phyloP scores from a whole-genome alignment of 2,329 filamentous ascomycete genomes.

The Trichoderma endophyticum region DNA sequence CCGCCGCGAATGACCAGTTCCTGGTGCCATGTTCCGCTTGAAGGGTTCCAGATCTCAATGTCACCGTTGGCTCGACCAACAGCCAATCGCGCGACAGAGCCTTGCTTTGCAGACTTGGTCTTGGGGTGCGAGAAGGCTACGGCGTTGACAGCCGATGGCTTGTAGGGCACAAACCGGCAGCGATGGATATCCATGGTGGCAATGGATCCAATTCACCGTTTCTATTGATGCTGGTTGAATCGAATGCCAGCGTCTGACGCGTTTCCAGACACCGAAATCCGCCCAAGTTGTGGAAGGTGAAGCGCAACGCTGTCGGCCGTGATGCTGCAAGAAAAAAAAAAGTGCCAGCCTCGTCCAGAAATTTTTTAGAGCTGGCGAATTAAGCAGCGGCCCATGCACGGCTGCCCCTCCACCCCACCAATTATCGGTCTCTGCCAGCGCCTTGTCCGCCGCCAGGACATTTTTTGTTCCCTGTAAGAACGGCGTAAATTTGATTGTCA shows the following conservation, averaged over 20 bases:
- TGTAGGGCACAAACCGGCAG: conserved; percentile 91
- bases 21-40: conserved; percentile 79
- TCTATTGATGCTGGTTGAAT: neutral
- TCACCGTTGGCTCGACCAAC: conserved; percentile 92
- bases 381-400: conserved; percentile 36
- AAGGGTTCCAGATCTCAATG: conserved; percentile 96
- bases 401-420: conserved; percentile 32
- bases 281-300: conserved; percentile 19
- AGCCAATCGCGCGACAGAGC: conserved; percentile 68
- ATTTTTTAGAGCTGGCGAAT: conserved; percentile 33
- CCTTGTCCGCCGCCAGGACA: neutral
- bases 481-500: neutral
- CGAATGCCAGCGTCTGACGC: neutral
- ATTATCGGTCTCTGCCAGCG: neutral
- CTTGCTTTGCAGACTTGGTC: conserved; percentile 44
- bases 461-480: neutral
- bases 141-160: conserved; percentile 87
- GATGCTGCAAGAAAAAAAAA: conserved; percentile 28
- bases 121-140: conserved; percentile 84
- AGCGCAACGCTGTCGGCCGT: conserved; percentile 7
- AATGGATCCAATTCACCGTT: conserved; percentile 12
- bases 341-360: conserved; percentile 30
- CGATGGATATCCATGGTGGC: conserved; percentile 87
- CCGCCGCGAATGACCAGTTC: conserved; percentile 83
- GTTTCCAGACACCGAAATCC: conserved; percentile 16